Evolutionary conservation across 768 basidiomycete genomes (phyloP).

Genomic region (Pisolithus microcarpus): DNA sequence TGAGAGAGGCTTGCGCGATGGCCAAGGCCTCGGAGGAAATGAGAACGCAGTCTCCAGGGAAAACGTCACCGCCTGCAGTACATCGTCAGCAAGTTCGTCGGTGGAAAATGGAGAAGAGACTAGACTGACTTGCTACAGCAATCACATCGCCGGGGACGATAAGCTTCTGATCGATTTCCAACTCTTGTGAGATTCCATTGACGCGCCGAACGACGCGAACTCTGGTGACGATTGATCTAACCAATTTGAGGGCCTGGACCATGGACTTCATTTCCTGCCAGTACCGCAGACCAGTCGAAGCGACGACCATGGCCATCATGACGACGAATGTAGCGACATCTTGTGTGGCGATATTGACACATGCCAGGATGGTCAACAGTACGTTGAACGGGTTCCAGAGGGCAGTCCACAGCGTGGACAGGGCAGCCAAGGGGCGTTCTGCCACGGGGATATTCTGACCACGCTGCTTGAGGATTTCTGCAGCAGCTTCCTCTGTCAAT

Average conservation of each 20-base stretch:
- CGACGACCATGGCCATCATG: constrained; percentile 30
- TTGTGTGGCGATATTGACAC: constrained; percentile 27
- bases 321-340: constrained; percentile 28
- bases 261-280: constrained; percentile 30
- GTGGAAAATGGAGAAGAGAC: neutral
- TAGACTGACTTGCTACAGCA: constrained; percentile 21
- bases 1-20: constrained; percentile 30
- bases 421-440: constrained; percentile 25
- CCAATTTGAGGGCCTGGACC: constrained; percentile 28
- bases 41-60: constrained; percentile 30
- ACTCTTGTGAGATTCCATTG: constrained; percentile 14
- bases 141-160: constrained; percentile 29
- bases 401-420: constrained; percentile 25
- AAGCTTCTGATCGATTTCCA: constrained; percentile 25
- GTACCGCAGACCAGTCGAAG: constrained; percentile 28
- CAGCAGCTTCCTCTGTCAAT: constrained; percentile 15
- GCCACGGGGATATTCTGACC: constrained; percentile 24
- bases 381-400: constrained; percentile 32
- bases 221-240: constrained; percentile 28
- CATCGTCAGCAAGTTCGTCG: neutral
- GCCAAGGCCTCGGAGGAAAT: constrained; percentile 28
- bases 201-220: constrained; percentile 25
- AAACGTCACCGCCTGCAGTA: constrained; percentile 27
- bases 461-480: constrained; percentile 13
- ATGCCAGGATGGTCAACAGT: constrained; percentile 24